These are phyloP conservation scores for Russula griseocarnosa DNA, from an alignment of 768 basidiomycete genomes.

Conservation along the genomic window DNA sequence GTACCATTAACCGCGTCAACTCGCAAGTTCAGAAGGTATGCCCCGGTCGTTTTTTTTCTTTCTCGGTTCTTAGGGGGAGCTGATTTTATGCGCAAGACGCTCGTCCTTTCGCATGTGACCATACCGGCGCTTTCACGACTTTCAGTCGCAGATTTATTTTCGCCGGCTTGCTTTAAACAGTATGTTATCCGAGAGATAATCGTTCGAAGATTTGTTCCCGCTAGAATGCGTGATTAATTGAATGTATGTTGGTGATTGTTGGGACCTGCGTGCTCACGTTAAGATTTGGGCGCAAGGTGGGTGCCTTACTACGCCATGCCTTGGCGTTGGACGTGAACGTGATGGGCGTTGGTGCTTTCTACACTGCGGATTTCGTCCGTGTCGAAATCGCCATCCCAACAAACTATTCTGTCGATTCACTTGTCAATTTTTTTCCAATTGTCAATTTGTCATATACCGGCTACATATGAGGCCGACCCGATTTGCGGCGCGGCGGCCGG, in stretches of 20 bases:
- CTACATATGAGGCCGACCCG: too few relatives aligned
- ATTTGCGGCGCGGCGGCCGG: too few relatives aligned
- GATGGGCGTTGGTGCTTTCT: not conserved
- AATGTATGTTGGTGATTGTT: too few relatives aligned
- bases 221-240: conserved; percentile 83
- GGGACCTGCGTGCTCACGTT: not conserved
- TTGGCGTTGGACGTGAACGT: not conserved
- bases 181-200: conserved; percentile 85
- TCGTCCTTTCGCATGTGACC: conserved; percentile 86
- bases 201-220: conserved; percentile 81
- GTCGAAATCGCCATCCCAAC: not conserved
- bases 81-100: conserved; percentile 53
- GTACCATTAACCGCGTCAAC: conserved; percentile 95
- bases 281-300: conserved; percentile 2
- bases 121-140: conserved; percentile 73
- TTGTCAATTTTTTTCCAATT: too few relatives aligned
- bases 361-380: too few relatives aligned
- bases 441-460: too few relatives aligned
- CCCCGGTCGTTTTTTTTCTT: not conserved
- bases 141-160: conserved; percentile 48
- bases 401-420: not conserved
- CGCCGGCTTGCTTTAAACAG: conserved; percentile 70
- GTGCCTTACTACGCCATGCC: not conserved
- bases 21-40: conserved; percentile 92
- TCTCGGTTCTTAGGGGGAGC: not conserved